phyloP scores from a whole-genome alignment of 371 early-diverging fungal species.

The Batrachochytrium dendrobatidis region DNA sequence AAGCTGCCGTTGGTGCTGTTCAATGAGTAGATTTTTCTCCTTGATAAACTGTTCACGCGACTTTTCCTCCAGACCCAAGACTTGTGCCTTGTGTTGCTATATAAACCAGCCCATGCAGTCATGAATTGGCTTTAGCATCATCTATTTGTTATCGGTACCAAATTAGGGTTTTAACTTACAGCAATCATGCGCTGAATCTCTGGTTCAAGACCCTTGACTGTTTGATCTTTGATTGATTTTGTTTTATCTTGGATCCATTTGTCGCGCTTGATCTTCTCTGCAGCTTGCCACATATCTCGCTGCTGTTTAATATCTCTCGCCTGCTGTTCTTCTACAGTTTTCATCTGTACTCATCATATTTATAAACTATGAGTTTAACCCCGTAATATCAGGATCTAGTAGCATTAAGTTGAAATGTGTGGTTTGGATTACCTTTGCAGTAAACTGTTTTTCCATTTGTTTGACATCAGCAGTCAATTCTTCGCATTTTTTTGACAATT shows the following conservation, averaged over 20 bases:
- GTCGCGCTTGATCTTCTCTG: slow-evolving; percentile 46
- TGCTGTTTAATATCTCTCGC: slow-evolving; percentile 35
- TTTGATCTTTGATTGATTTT: slow-evolving; percentile 47
- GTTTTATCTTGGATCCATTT: slow-evolving; percentile 46
- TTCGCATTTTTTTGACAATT: slow-evolving; percentile 34
- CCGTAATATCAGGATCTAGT: background rate
- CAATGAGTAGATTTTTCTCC: slow-evolving; percentile 74
- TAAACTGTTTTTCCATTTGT: slow-evolving; percentile 31
- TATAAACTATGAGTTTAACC: background rate
- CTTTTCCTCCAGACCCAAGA: slow-evolving; percentile 34
- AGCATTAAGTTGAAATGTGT: slow-evolving; percentile 8
- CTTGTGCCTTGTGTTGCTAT: slow-evolving; percentile 39
- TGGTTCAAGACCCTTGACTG: slow-evolving; percentile 47
- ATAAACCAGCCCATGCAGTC: background rate
- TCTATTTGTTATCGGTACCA: background rate
- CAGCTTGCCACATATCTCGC: slow-evolving; percentile 37
- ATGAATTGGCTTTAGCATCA: background rate
- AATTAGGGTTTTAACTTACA: slow-evolving; percentile 11
- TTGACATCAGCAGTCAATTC: slow-evolving; percentile 33
- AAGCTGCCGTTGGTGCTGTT: slow-evolving; percentile 74
- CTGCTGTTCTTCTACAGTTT: slow-evolving; percentile 33
- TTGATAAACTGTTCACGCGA: slow-evolving; percentile 21
- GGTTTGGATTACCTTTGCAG: slow-evolving; percentile 36
- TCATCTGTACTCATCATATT: background rate
- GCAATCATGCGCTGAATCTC: slow-evolving; percentile 48